A percentile compares a stretch with the other conserved stretches of the same genome.
Conservation (phyloP, 169 alveolate genomes). For the Plasmodium coatneyi region DNA sequence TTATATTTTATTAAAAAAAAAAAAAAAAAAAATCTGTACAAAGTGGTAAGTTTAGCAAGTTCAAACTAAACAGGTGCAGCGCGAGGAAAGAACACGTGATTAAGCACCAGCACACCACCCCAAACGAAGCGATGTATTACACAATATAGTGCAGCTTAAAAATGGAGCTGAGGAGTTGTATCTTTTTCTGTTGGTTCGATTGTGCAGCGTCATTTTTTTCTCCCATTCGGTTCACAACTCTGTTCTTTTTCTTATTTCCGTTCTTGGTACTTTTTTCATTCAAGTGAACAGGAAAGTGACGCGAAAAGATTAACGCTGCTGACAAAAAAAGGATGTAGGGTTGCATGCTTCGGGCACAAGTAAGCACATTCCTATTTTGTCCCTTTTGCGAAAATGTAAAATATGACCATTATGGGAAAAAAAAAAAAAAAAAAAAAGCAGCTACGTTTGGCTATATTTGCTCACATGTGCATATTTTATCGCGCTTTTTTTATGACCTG, state of each 20-base stretch:
- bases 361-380: background rate
- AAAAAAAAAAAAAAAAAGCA: constrained; percentile 1
- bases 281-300: background rate
- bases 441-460: background rate
- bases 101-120: background rate
- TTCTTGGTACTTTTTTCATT: background rate
- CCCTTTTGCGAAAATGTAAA: background rate
- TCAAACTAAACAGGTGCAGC: background rate
- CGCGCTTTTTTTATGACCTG: background rate
- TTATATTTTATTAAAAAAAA: background rate
- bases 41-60: background rate
- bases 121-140: background rate
- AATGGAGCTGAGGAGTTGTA: background rate
- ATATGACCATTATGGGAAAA: constrained; percentile 9
- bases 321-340: background rate
- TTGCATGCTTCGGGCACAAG: background rate
- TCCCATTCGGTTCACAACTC: background rate
- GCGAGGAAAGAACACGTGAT: background rate
- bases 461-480: constrained; percentile 23
- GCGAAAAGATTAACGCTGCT: background rate
- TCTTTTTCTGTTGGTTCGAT: background rate
- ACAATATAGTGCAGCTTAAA: background rate
- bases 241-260: background rate
- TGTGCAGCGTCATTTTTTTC: background rate
- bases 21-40: background rate